phyloP scores from a whole-genome alignment of 2,329 filamentous ascomycete species.

The Colletotrichum australisinense region DNA sequence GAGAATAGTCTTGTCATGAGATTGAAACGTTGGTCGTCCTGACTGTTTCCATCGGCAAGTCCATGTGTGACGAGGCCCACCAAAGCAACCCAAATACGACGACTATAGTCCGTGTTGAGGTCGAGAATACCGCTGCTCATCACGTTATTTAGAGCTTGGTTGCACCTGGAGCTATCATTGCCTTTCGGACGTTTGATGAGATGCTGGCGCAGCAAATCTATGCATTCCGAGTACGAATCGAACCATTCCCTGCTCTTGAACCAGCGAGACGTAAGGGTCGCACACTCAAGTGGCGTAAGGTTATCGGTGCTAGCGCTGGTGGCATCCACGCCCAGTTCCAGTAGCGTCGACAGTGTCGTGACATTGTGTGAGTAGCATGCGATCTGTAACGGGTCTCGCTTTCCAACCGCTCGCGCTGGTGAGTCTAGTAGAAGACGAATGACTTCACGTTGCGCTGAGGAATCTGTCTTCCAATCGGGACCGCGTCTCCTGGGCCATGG shows the following conservation, averaged over 20 bases:
- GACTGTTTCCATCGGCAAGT: not conserved
- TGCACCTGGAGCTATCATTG: not conserved
- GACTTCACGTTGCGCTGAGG: not conserved
- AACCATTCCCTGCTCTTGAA: too few species aligned
- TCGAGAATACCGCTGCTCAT: not conserved
- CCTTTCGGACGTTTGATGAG: not conserved
- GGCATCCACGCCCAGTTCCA: not conserved
- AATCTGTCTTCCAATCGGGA: too few species aligned
- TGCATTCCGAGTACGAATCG: not conserved
- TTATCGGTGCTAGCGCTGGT: not conserved
- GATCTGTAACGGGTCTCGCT: not conserved
- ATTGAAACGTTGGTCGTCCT: not conserved
- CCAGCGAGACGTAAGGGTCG: too few species aligned
- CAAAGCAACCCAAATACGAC: not conserved
- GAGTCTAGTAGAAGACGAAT: not conserved
- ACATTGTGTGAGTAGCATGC: not conserved
- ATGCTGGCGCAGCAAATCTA: not conserved
- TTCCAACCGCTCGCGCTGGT: not conserved
- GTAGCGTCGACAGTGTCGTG: not conserved
- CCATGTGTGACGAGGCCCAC: not conserved
- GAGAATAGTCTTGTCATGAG: not conserved
- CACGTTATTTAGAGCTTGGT: not conserved
- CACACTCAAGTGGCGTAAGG: not conserved
- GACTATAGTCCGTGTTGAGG: not conserved
- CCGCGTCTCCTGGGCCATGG: not conserved